Evolutionary conservation across 495 filamentous ascomycete species (phyloP), one percentile per base, ranked within the genome.

Genomic region (Cercophora scortea): DNA sequence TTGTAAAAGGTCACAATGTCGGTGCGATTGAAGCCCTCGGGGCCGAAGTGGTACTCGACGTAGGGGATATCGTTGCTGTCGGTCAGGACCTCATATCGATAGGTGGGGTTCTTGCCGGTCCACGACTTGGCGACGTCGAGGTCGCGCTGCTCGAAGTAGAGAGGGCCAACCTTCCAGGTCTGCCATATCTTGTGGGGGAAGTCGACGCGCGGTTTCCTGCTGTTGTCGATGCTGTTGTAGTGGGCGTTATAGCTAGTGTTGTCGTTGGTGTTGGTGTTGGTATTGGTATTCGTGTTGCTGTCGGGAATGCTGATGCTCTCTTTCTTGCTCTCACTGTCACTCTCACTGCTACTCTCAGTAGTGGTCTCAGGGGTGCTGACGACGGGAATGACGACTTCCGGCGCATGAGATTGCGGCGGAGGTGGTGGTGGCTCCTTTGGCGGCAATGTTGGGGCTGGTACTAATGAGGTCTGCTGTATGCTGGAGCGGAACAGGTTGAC

Each of bases 31-130:
- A 80, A 70, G 36, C 79, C 79, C 6, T 67, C 60, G 13, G 76
- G 71, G 13, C 80, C 80, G 52, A 75, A 86, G 57, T 83, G 72
- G 45, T 67, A 70, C 54, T 82, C 76, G 45, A 86, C 77, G 51
- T 82, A 86, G 46, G 70, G 61, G 51, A 80, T 51, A 47, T 77
- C 81, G 54, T 81, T 83, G 61, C 68, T 64, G 61, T 86, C 83
- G 36, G 82, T 85, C 58, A 86, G 51, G 34, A 85, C 77, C 64
- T 86, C 83, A 64, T 86, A 84, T 49, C 80, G 65, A 56, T 77
- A 73, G 16, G 69, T 67, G 32, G 79, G 82, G 60, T 86, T 86
- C 57, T 74, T 77, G 13, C 56, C 55, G 0, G 72, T 71, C 83
- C 83, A 86, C 12, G 80, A 75, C 49, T 70, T 73, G 15, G 81